Evolutionary conservation across 2,329 filamentous ascomycete genomes (phyloP), one percentile per base, ranked within the genome.

Genomic region (Fusarium sp.): DNA sequence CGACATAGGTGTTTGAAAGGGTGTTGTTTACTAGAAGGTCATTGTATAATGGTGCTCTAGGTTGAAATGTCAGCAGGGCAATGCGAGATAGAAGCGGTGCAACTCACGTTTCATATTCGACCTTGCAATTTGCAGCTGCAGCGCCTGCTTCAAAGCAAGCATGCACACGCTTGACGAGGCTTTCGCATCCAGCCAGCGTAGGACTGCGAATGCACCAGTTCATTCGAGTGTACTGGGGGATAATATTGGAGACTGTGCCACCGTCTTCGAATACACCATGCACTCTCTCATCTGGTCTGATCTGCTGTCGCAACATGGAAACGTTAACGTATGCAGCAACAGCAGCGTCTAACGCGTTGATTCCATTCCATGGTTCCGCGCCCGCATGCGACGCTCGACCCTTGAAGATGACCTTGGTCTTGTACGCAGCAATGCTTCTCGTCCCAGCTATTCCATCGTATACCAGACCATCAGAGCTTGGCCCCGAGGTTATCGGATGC

Each of bases 11-110:
- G 5, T 22, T 36, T 6, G 18, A 48, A 34, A 58, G 55, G 18
- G 30, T 10, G 8, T 22, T n/a, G 8, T 48, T 48, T 0, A 58
- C 24, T 3, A 20, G 6, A 14, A 58, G 55, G 6, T 58, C 41
- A 4, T 5, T 58, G 6, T 58, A 58, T 5, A 36, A 8, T n/a
- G 55, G 41, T 14, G 10, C 18, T 8, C 55, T 28, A 14, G 4
- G 7, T 26, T 45, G 11, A 1, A 6, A 3, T 17, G n/a, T 36
- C 3, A 36, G 30, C 7, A 18, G 6, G 2, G 24, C 6, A 12
- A 5, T 3, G 1, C 0, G 8, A 14, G 14, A n/a, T 36, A 9
- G 5, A 36, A 8, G 20, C 4, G 10, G 14, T 26, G 14, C 1
- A 14, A 6, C 41, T 28, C 6, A 58, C 30, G 20, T n/a, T 4